Conservation (phyloP, 164 flowering plant genomes). For the Hamamelis virginiana region DNA sequence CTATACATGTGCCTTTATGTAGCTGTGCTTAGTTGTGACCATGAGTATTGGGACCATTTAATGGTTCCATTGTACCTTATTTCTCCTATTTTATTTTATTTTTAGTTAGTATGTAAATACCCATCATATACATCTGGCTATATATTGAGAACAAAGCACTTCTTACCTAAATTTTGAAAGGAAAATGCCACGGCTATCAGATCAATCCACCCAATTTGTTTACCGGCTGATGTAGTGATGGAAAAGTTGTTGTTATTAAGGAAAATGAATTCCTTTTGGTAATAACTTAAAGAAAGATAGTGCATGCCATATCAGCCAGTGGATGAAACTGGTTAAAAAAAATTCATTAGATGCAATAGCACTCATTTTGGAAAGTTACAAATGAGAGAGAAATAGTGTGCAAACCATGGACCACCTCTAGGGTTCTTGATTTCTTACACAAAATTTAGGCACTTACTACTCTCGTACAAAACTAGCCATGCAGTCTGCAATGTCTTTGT, state of each 20-base stretch:
- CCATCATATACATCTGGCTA: background rate
- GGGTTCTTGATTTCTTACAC: background rate
- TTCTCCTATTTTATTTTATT: background rate
- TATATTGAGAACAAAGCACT: too few relatives aligned
- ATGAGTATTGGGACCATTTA: background rate
- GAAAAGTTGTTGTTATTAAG: too few relatives aligned
- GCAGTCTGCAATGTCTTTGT: background rate
- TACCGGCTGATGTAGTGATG: too few relatives aligned
- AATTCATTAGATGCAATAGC: too few relatives aligned
- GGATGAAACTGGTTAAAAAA: too few relatives aligned
- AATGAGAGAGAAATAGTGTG: background rate
- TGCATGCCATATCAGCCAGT: too few relatives aligned
- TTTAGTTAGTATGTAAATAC: background rate
- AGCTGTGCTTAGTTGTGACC: background rate
- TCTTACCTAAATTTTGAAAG: too few relatives aligned
- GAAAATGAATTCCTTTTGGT: too few relatives aligned
- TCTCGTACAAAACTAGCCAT: background rate
- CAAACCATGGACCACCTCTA: background rate
- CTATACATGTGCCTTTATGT: background rate
- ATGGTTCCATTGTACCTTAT: background rate
- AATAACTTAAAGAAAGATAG: too few relatives aligned
- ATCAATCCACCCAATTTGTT: too few relatives aligned
- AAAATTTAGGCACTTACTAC: background rate
- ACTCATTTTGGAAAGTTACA: too few relatives aligned
- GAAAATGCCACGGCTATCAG: too few relatives aligned